These are phyloP conservation scores for Paspalum notatum DNA, from an alignment of 176 grass and related monocot species.

Conservation along the genomic window DNA sequence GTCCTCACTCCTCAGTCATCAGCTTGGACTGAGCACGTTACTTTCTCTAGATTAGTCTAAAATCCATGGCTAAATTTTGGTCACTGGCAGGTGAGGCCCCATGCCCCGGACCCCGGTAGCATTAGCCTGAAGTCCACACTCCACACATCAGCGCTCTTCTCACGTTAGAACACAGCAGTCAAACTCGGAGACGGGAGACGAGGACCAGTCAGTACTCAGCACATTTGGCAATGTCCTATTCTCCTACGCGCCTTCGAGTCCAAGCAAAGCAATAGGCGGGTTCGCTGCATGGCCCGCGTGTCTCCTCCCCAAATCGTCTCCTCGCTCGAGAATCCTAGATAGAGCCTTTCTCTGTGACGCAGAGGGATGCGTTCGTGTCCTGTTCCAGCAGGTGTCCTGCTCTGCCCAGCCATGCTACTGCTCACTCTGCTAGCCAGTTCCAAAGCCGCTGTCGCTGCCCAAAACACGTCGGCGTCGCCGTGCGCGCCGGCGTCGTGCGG, in stretches of 20 bases:
- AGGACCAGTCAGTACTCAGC: not conserved
- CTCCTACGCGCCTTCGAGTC: no score
- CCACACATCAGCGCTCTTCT: not conserved
- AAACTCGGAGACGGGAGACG: not conserved
- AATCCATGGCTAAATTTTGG: no score
- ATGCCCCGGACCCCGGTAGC: no score
- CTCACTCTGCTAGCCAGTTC: not conserved
- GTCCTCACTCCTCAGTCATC: no score
- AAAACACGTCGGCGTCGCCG: not conserved
- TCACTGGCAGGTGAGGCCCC: not conserved
- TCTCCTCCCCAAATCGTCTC: not conserved
- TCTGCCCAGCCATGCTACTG: constrained; percentile 7
- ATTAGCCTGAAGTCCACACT: not conserved
- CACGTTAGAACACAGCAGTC: not conserved
- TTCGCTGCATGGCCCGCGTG: no score
- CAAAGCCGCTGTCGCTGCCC: not conserved
- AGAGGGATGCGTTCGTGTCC: not conserved
- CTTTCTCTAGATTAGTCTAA: not conserved
- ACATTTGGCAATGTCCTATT: no score
- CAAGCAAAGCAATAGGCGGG: no score
- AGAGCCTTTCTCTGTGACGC: no score
- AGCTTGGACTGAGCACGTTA: not conserved
- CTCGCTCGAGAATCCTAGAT: not conserved
- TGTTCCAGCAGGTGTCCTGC: not conserved
- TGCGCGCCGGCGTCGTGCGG: constrained; percentile 47